Conservation (phyloP, 306 rosid genomes). For the Malus orientalis region DNA sequence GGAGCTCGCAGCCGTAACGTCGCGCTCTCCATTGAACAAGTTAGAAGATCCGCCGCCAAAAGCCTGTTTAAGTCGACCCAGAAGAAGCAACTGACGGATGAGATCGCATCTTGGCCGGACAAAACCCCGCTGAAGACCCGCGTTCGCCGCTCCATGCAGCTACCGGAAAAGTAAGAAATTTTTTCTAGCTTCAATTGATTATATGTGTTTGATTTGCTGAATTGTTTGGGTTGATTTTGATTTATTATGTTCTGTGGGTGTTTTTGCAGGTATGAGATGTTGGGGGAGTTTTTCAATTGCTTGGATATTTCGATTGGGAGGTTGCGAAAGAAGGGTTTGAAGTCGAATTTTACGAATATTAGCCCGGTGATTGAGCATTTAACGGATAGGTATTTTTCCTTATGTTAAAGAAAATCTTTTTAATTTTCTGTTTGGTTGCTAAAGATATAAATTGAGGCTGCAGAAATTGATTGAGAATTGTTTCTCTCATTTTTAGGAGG, state of each 20-base stretch:
- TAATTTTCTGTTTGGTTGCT: neutral
- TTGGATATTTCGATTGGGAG: constrained; percentile 51
- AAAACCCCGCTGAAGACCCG: constrained; percentile 6
- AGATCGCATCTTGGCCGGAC: constrained; percentile 17
- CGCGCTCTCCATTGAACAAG: constrained; percentile 35
- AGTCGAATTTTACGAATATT: constrained; percentile 36
- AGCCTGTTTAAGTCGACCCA: constrained; percentile 21
- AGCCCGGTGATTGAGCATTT: constrained; percentile 43
- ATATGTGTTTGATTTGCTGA: neutral
- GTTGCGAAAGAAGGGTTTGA: constrained; percentile 33
- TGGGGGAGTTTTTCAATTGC: constrained; percentile 45
- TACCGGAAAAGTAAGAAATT: constrained; percentile 43
- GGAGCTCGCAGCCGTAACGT: constrained; percentile 40
- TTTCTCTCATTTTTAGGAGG: constrained; percentile 42
- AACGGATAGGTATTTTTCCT: constrained; percentile 52
- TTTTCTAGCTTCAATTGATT: neutral
- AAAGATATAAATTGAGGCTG: neutral
- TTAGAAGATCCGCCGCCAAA: constrained; percentile 34
- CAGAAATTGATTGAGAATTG: neutral
- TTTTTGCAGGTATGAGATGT: constrained; percentile 46
- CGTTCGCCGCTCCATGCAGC: neutral
- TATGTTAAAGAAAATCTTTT: neutral
- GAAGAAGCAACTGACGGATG: neutral
- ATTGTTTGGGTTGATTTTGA: neutral
- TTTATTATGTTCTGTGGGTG: neutral